Conservation (phyloP, 345 rosid species). For the Brassica cretica region DNA sequence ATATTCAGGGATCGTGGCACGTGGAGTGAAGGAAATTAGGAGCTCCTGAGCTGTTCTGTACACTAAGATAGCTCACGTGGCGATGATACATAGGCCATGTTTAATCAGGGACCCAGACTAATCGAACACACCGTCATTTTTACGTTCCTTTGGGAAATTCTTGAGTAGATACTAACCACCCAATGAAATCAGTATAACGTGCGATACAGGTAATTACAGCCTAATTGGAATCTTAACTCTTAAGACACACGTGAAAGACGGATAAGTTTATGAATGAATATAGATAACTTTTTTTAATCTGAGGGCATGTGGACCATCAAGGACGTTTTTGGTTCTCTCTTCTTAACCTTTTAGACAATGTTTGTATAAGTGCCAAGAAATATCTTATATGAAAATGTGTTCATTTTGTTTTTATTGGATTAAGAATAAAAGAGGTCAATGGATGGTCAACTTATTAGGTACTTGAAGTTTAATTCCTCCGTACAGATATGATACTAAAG, state of each 20-base stretch:
- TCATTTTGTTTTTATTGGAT: constrained; percentile 31
- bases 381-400: constrained; percentile 2
- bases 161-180: constrained; percentile 24
- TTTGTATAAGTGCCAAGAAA: constrained; percentile 5
- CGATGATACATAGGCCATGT: constrained; percentile 31
- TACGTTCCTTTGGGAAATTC: background rate
- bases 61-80: constrained; percentile 43
- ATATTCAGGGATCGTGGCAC: constrained; percentile 24
- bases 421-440: constrained; percentile 19
- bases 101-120: constrained; percentile 4
- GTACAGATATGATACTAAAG: constrained; percentile 18
- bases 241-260: constrained; percentile 42
- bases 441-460: constrained; percentile 31
- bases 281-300: constrained; percentile 8
- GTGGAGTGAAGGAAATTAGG: constrained; percentile 35
- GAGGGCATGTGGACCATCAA: constrained; percentile 32
- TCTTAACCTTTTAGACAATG: background rate
- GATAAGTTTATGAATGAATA: constrained; percentile 20
- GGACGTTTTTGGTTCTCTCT: constrained; percentile 27
- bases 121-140: constrained; percentile 33
- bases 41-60: constrained; percentile 39
- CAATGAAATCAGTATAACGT: constrained; percentile 4
- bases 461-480: constrained; percentile 18
- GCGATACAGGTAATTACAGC: constrained; percentile 33
- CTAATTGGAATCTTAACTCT: constrained; percentile 41